phyloP scores from a whole-genome alignment of 352 stramenopile genomes.

The Pseudoperonospora humuli region DNA sequence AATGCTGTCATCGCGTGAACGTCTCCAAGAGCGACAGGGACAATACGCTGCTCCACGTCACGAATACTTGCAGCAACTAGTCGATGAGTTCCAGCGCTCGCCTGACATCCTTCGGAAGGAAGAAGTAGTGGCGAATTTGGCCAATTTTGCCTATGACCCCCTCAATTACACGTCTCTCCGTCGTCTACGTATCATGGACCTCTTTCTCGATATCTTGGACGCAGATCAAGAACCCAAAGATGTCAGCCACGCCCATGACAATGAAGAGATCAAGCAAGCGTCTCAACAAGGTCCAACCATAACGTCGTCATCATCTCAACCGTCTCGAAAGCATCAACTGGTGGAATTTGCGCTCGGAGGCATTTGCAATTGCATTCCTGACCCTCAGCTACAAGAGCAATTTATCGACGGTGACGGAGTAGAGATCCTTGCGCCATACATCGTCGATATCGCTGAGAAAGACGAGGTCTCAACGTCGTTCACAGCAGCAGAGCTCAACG shows the following conservation, averaged over 20 bases:
- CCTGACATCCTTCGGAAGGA: conserved; percentile 51
- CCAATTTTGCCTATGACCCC: conserved; percentile 82
- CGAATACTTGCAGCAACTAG: conserved; percentile 70
- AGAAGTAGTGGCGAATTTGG: conserved; percentile 71
- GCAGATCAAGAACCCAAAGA: conserved; percentile 26
- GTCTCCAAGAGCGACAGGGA: conserved; percentile 53
- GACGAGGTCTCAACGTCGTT: conserved; percentile 1
- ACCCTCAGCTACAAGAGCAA: conserved; percentile 41
- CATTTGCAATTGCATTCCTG: conserved; percentile 72
- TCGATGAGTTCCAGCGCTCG: conserved; percentile 65
- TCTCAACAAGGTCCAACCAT: conserved; percentile 3
- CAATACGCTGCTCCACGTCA: conserved; percentile 58
- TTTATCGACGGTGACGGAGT: conserved; percentile 48
- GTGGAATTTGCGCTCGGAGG: conserved; percentile 64
- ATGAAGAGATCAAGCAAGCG: conserved; percentile 2
- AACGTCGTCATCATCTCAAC: background rate
- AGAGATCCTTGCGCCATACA: conserved; percentile 35
- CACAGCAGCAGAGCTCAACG: conserved; percentile 28
- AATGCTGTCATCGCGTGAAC: conserved; percentile 62
- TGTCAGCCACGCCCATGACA: background rate
- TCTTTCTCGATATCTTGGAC: conserved; percentile 73
- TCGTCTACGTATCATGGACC: conserved; percentile 52
- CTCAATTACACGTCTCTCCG: conserved; percentile 68
- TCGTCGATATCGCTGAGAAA: conserved; percentile 20
- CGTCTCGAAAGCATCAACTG: conserved; percentile 24